A percentile compares a stretch with the other conserved stretches of the same genome.
phyloP scores from a whole-genome alignment of 2,329 filamentous ascomycete species.

The Exophiala calicioides region DNA sequence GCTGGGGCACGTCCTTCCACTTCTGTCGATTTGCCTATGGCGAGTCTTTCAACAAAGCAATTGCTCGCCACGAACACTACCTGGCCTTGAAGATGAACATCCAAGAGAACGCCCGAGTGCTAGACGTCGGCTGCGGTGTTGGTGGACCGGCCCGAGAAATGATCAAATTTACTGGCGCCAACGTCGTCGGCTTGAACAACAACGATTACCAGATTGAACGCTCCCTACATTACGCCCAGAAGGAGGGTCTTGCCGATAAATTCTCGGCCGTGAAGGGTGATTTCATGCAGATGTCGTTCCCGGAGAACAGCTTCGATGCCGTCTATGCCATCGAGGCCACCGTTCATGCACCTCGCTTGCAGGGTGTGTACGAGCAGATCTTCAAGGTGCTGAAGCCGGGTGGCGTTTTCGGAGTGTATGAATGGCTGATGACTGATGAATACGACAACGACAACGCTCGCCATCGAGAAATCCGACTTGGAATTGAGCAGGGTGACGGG shows the following conservation, averaged over 20 bases:
- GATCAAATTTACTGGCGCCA: constrained; percentile 87
- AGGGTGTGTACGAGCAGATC: constrained; percentile 92
- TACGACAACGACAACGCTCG: constrained; percentile 87
- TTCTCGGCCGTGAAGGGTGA: constrained; percentile 89
- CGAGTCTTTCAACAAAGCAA: constrained; percentile 86
- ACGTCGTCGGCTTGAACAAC: constrained; percentile 94
- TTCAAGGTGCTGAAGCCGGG: constrained; percentile 94
- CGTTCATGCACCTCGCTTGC: constrained; percentile 85
- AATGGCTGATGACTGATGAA: constrained; percentile 97
- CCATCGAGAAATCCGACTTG: constrained; percentile 87
- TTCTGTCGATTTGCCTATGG: constrained; percentile 90
- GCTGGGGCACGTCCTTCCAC: constrained; percentile 95
- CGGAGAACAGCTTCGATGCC: constrained; percentile 87
- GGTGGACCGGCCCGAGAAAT: constrained; percentile 95
- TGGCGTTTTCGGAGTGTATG: constrained; percentile 93
- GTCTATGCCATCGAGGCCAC: constrained; percentile 98
- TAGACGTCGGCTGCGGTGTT: constrained; percentile 96
- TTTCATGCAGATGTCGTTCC: constrained; percentile 99
- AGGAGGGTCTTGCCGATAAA: constrained; percentile 78
- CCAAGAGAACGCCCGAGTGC: constrained; percentile 80
- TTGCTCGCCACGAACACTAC: constrained; percentile 97
- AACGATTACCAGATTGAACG: constrained; percentile 99
- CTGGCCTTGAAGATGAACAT: constrained; percentile 87
- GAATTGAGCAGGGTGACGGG: constrained; percentile 92
- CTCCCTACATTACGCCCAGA: constrained; percentile 78